Evolutionary conservation across 2,329 filamentous ascomycete genomes (phyloP).

Genomic region (Ceratocystis destructans): DNA sequence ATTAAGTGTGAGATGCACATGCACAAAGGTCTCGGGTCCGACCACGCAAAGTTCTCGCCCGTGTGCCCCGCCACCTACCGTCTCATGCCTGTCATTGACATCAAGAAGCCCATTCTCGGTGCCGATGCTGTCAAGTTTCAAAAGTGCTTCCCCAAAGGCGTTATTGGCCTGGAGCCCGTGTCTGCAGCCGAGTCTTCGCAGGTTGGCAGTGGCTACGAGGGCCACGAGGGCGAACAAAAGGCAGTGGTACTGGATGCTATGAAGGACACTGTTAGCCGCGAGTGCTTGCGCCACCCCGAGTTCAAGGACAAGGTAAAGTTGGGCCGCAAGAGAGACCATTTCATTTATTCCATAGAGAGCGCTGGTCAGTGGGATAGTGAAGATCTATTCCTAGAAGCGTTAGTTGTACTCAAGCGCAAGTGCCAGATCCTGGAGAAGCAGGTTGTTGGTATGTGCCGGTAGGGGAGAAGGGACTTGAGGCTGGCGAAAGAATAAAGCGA

Average conservation of each 20-base stretch:
- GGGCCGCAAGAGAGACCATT: slow-evolving; percentile 81
- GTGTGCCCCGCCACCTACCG: slow-evolving; percentile 91
- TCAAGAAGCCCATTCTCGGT: slow-evolving; percentile 70
- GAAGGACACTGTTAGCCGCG: slow-evolving; percentile 88
- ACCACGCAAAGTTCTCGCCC: slow-evolving; percentile 95
- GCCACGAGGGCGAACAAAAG: slow-evolving; percentile 65
- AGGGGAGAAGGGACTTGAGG: slow-evolving; percentile 20
- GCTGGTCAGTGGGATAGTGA: slow-evolving; percentile 91
- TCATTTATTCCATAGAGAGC: slow-evolving; percentile 93
- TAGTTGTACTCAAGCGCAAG: slow-evolving; percentile 76
- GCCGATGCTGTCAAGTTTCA: slow-evolving; percentile 79
- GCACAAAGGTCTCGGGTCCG: slow-evolving; percentile 82
- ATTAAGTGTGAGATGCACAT: slow-evolving; percentile 84
- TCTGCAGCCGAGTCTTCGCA: slow-evolving; percentile 50
- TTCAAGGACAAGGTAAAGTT: slow-evolving; percentile 94
- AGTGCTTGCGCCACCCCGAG: slow-evolving; percentile 80
- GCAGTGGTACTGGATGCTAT: slow-evolving; percentile 80
- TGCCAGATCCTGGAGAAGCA: slow-evolving; percentile 60
- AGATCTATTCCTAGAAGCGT: slow-evolving; percentile 78
- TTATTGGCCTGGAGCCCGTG: slow-evolving; percentile 66
- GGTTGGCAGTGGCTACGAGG: slow-evolving; percentile 52
- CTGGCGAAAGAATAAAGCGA: neutral
- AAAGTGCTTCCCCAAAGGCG: slow-evolving; percentile 75
- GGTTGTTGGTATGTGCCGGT: slow-evolving; percentile 50
- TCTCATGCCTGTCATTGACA: slow-evolving; percentile 75